Evolutionary conservation across 2,329 filamentous ascomycete genomes (phyloP), one percentile per base, ranked within the genome.

Genomic region (Capronia epimyces): DNA sequence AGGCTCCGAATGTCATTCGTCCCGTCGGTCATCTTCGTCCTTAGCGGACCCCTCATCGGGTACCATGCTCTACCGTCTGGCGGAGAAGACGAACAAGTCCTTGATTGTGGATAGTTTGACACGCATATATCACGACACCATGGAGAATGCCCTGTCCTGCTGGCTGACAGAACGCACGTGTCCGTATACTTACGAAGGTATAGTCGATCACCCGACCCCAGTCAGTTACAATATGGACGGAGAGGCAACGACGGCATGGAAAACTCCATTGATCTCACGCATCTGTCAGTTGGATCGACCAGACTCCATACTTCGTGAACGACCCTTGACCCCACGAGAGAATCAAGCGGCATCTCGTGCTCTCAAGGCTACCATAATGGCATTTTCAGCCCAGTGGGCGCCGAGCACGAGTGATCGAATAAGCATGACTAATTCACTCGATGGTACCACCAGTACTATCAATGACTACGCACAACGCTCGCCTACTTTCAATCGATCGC

Each of bases 1-100:
- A 9, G 39, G 22, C 3, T 12, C n/a, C 21, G 7, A 25, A 24
- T 3, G 8, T 5, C n/a, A 20, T 42, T 12, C 39, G 3, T 42
- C n/a, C 5, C 39, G 39, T 24, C 20, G 39, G 21, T 24, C 20
- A 25, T 42, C 20, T 25, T 20, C 31, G 22, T 13, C 21, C 4
- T 25, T 52, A 55, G 47, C 7, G 34, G 52, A 20, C 44, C 52
- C 13, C 24, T 52, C 22, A 15, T 58, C 8, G 34, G 18, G n/a
- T 25, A 42, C 39, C 3, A 24, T 24, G 39, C 20, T 53, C 5
- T 59, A 64, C 53, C 61, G 65, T 43, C 60, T 69, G 15, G 59
- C 67, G 3, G 63, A 60, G 16, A 61, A 65, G 31, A 65, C 62
- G 41, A 68, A 68, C 45, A 70, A 65, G 27, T 61, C 65, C 1